Conservation (phyloP, 2,329 filamentous ascomycete species). For the Mariannaea sp. region DNA sequence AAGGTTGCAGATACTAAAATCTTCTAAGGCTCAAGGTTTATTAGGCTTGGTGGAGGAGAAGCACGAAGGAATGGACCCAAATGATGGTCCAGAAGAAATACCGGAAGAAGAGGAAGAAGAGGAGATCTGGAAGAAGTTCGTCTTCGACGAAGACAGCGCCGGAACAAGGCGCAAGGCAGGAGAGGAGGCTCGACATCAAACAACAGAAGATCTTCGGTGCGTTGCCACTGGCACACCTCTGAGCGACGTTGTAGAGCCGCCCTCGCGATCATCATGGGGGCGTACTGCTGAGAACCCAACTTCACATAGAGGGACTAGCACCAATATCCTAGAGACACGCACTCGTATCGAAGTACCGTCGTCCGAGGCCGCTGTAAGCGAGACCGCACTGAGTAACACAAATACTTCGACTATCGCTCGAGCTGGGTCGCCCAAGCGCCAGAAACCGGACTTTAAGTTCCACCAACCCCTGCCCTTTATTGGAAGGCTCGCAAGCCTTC, state of each 20-base stretch:
- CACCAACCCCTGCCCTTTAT: conserved; percentile 42
- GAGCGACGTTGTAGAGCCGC: conserved; percentile 29
- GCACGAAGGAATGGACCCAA: neutral
- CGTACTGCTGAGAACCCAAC: conserved; percentile 8
- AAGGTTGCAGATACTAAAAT: neutral
- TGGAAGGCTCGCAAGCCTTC: conserved; percentile 35
- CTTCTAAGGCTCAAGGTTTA: conserved; percentile 26
- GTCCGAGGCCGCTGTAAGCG: conserved; percentile 10
- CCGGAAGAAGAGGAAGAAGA: conserved; percentile 29
- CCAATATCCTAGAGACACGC: neutral
- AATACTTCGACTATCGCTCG: conserved; percentile 22
- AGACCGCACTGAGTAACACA: conserved; percentile 13
- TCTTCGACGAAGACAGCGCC: conserved; percentile 31
- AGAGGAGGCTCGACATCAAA: conserved; percentile 30
- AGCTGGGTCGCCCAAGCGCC: conserved; percentile 23
- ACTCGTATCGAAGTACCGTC: conserved; percentile 1
- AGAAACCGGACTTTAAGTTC: conserved; percentile 35
- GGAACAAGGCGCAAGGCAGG: conserved; percentile 30
- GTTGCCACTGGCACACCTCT: conserved; percentile 3
- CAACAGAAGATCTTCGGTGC: conserved; percentile 18
- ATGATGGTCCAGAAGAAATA: neutral
- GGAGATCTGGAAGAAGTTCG: conserved; percentile 39
- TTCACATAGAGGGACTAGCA: neutral
- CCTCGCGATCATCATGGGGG: conserved; percentile 23
- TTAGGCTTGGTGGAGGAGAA: conserved; percentile 29